Percentiles rank a stretch among this genome's conserved stretches.
Evolutionary conservation across 2,329 filamentous ascomycete genomes (phyloP).

Genomic region (Sclerotinia trifoliorum): DNA sequence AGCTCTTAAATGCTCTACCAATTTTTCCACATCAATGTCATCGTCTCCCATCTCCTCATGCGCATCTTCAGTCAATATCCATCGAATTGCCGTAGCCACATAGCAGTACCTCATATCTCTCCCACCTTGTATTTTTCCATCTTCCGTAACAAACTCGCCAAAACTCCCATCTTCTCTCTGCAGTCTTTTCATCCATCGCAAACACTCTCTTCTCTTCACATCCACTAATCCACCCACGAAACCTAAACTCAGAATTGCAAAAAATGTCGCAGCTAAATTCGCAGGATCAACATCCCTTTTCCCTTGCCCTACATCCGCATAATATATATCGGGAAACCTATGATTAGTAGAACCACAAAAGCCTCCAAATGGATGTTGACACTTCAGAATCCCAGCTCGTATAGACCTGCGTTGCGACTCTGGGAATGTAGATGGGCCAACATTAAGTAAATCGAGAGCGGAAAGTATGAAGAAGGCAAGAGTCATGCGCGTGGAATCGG

Average conservation of each 20-base stretch:
- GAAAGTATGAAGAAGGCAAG: slow-evolving; percentile 87
- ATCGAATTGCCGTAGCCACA: slow-evolving; percentile 76
- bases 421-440: slow-evolving; percentile 54
- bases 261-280: slow-evolving; percentile 84
- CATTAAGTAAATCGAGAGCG: slow-evolving; percentile 76
- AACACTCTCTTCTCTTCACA: slow-evolving; percentile 64
- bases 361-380: slow-evolving; percentile 82
- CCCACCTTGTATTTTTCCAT: slow-evolving; percentile 67
- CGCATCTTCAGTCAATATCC: slow-evolving; percentile 70
- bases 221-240: slow-evolving; percentile 58
- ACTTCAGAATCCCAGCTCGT: slow-evolving; percentile 77
- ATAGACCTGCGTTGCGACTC: slow-evolving; percentile 49
- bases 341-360: slow-evolving; percentile 84
- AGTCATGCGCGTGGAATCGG: slow-evolving; percentile 86
- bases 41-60: slow-evolving; percentile 51
- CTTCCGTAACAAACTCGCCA: slow-evolving; percentile 69
- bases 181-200: slow-evolving; percentile 72
- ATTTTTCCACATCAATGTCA: slow-evolving; percentile 71
- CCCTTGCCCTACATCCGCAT: slow-evolving; percentile 41
- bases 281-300: slow-evolving; percentile 69
- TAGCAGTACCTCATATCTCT: slow-evolving; percentile 87
- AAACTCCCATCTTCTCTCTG: slow-evolving; percentile 89
- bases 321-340: slow-evolving; percentile 42
- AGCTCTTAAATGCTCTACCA: slow-evolving; percentile 68
- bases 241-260: slow-evolving; percentile 75